Base-by-base conservation (phyloP, 2,329 filamentous ascomycete species). In the Colletotrichum nymphaeae region DNA sequence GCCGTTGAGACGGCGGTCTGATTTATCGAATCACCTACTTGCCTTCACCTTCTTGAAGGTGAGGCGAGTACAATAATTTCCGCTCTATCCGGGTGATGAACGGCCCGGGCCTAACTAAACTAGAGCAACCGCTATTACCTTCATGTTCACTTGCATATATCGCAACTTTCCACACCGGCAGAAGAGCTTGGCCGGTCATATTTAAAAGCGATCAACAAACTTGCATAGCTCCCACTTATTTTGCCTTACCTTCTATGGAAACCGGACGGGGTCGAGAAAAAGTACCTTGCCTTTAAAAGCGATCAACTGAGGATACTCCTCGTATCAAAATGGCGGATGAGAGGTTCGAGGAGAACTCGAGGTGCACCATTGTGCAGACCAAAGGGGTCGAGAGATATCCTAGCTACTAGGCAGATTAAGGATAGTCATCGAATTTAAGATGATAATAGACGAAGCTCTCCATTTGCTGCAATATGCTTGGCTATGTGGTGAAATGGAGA, bases 51-150 rank as follows among this genome's bases (percentile, higher is more conserved):
- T 22, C 37, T 11, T 42, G 28, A 24, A 24, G 24, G 22, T 26
- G 16, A 49, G n/a, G 55, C 37, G 37, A 42, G 46, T n/a, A 30
- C 26, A 32, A 28, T 56, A 53, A 19, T 64, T 60, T 62, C 65
- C 1, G 49, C 60, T 71, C 56, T 62, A 24, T 12, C 42, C 67
- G 71, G 69, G 67, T 32, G 67, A 73, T 30, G 62, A 73, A 24
- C 56, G 60, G 53, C 62, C 69, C 60, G 62, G 55, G 49, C 16
- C 60, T 49, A 19, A 49, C 42, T n/a, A 66, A 7, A 49, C 19
- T n/a, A 66, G 71, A 71, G 67, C 67, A 73, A 73, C n/a, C 60
- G 56, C 52, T 62, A 60, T 69, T 46, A 32, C 28, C 35, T 73
- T 71, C 62, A 71, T 70, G 55, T 52, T 65, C 30, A 65, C 56